phyloP scores from a whole-genome alignment of 1,284 basidiomycete species.

The Termitomyces sp. region DNA sequence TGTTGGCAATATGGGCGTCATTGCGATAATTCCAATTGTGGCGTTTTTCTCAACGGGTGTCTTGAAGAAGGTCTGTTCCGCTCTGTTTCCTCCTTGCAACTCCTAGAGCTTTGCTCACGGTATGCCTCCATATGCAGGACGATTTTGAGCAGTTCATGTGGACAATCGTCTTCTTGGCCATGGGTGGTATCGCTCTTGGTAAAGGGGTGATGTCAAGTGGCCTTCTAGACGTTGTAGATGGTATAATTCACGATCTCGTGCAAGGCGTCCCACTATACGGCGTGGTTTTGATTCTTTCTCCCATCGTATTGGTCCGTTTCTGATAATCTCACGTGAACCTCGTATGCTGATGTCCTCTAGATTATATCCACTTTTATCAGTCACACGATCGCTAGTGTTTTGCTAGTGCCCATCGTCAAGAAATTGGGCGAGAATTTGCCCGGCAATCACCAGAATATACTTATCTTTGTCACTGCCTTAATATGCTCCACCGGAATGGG shows the following conservation, averaged over 20 bases:
- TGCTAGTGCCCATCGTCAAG: constrained; percentile 93
- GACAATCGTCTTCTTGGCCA: constrained; percentile 94
- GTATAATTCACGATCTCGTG: constrained; percentile 64
- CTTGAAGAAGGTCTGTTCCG: constrained; percentile 73
- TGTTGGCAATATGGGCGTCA: constrained; percentile 96
- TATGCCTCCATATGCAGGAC: constrained; percentile 46
- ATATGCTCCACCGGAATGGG: constrained; percentile 98
- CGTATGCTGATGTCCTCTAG: constrained; percentile 28
- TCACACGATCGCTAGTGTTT: constrained; percentile 94
- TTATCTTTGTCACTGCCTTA: constrained; percentile 89
- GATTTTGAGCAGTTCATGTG: constrained; percentile 94
- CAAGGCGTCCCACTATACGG: constrained; percentile 71
- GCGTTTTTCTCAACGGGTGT: constrained; percentile 95
- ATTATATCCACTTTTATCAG: constrained; percentile 88
- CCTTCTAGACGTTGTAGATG: constrained; percentile 75
- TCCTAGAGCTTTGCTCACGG: neutral
- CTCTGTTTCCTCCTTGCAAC: neutral
- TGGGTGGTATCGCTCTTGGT: constrained; percentile 97
- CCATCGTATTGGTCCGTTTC: constrained; percentile 76
- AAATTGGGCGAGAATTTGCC: constrained; percentile 81
- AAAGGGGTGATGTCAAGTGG: constrained; percentile 93
- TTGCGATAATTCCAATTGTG: constrained; percentile 91
- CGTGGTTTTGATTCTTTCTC: constrained; percentile 81
- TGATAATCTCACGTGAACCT: constrained; percentile 16
- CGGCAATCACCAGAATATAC: constrained; percentile 64